Percentiles rank a stretch among this genome's conserved stretches.
Conservation (phyloP, 768 basidiomycete species). For the Strobilomyces confusus region DNA sequence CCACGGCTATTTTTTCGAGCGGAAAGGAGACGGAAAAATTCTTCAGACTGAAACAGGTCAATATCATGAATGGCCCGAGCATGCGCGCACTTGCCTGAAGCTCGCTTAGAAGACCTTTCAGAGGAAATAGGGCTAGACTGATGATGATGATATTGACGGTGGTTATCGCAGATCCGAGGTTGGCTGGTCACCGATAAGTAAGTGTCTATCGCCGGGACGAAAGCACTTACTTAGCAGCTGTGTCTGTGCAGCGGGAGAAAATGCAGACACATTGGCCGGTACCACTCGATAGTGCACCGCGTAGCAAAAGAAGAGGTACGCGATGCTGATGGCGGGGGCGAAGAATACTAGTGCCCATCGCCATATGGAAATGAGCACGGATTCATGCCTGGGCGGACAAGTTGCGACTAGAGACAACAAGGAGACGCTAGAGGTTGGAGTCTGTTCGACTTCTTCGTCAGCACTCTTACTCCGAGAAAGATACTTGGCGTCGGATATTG, state of each 20-base stretch:
- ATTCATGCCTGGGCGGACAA: background rate
- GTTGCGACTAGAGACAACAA: background rate
- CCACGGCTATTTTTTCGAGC: background rate
- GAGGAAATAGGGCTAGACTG: conserved; percentile 10
- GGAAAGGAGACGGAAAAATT: conserved; percentile 18
- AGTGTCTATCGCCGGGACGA: background rate
- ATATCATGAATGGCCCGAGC: background rate
- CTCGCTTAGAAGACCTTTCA: conserved; percentile 9
- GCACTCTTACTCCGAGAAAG: background rate
- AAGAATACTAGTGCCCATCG: conserved; percentile 6
- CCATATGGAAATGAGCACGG: background rate
- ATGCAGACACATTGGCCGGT: background rate
- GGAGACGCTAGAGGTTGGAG: background rate
- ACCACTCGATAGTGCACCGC: conserved; percentile 16
- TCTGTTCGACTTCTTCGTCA: background rate
- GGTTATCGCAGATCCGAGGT: conserved; percentile 10
- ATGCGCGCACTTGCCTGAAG: conserved; percentile 4
- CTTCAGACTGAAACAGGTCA: conserved; percentile 12
- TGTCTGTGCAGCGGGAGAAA: background rate
- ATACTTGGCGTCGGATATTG: background rate
- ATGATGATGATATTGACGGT: conserved; percentile 15
- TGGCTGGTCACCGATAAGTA: background rate
- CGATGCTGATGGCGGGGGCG: background rate
- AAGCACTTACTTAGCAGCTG: conserved; percentile 8
- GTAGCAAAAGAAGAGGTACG: conserved; percentile 17